Evolutionary conservation across 2,329 filamentous ascomycete genomes (phyloP).

Genomic region (Sclerotinia minor): DNA sequence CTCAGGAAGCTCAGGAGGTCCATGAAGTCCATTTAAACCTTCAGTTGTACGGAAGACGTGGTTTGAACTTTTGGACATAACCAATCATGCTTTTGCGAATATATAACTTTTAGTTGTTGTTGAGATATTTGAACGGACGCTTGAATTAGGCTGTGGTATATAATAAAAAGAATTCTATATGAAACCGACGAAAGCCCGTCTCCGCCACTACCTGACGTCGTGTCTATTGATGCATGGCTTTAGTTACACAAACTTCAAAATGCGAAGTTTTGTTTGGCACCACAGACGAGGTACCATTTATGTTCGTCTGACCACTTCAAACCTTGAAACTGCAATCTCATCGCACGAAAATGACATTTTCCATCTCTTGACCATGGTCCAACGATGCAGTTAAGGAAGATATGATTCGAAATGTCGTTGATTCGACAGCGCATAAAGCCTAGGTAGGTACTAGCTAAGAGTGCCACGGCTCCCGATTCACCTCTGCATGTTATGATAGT

Average conservation of each 20-base stretch:
- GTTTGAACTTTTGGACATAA: background rate
- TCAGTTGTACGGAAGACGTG: background rate
- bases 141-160: background rate
- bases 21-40: background rate
- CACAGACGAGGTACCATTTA: background rate
- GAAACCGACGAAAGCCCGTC: slow-evolving; percentile 22
- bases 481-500: background rate
- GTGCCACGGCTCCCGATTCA: slow-evolving; percentile 6
- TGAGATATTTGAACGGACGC: background rate
- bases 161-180: slow-evolving; percentile 4
- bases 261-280: slow-evolving; percentile 12
- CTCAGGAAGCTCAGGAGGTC: background rate
- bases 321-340: background rate
- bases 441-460: background rate
- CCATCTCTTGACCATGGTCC: background rate
- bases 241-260: background rate
- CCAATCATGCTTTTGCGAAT: background rate
- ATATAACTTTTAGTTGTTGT: background rate
- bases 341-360: background rate
- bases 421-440: background rate
- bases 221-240: background rate
- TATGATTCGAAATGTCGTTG: background rate
- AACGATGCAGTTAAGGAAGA: background rate
- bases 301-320: slow-evolving; percentile 26
- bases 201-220: slow-evolving; percentile 1